phyloP scores from a whole-genome alignment of 2,329 filamentous ascomycete genomes.

The Neoscytalidium dimidiatum region DNA sequence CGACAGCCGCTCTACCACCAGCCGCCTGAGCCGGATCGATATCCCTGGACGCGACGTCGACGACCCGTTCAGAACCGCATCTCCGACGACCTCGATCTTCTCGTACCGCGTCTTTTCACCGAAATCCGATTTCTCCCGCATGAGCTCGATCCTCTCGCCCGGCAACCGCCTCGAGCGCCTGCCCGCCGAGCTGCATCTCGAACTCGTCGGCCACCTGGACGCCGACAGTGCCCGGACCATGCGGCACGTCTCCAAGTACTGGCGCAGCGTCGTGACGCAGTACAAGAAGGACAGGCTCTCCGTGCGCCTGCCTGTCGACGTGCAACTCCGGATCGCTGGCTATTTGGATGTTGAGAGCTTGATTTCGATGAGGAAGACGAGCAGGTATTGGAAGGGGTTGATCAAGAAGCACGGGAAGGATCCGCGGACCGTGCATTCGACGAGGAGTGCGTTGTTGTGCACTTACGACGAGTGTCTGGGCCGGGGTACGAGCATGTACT shows the following conservation, averaged over 20 bases:
- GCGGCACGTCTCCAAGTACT: slow-evolving; percentile 9
- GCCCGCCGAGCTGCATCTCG: slow-evolving; percentile 5
- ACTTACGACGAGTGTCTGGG: slow-evolving; percentile 8
- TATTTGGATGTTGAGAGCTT: slow-evolving; percentile 13
- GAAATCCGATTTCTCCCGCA: background rate
- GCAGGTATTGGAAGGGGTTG: background rate
- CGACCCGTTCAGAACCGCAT: background rate
- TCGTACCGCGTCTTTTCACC: slow-evolving; percentile 4
- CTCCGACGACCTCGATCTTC: background rate
- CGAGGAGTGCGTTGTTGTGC: slow-evolving; percentile 5
- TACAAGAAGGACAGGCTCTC: slow-evolving; percentile 1
- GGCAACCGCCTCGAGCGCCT: slow-evolving; percentile 5
- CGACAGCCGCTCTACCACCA: background rate
- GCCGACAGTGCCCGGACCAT: background rate
- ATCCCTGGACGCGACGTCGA: background rate
- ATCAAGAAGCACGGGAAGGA: slow-evolving; percentile 7
- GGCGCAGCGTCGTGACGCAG: background rate
- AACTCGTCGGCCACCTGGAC: slow-evolving; percentile 4
- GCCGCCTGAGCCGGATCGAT: background rate
- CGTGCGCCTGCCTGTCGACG: background rate
- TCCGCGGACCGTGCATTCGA: background rate
- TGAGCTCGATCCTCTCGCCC: background rate
- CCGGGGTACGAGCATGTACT: slow-evolving; percentile 1
- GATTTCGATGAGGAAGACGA: background rate
- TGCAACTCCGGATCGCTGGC: background rate